phyloP scores from a whole-genome alignment of 345 rosid genomes.

The Triadica sebifera region DNA sequence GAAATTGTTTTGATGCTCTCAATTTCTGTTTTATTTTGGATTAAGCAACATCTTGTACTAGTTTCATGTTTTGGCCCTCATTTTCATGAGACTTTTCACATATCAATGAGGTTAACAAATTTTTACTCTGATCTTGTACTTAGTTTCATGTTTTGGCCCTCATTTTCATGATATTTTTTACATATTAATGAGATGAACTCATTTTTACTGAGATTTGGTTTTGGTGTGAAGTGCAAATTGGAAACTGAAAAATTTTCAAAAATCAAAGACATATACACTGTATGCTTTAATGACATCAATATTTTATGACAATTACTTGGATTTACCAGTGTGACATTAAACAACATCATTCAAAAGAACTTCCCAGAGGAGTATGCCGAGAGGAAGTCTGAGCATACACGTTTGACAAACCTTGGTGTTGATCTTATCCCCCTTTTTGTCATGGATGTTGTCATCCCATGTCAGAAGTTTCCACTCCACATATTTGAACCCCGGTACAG shows the following conservation, averaged over 20 bases:
- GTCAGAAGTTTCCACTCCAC: slow-evolving; percentile 81
- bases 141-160: neutral
- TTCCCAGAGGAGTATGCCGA: slow-evolving; percentile 89
- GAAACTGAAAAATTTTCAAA: neutral
- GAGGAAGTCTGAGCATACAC: slow-evolving; percentile 81
- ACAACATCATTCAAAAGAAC: slow-evolving; percentile 79
- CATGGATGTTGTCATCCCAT: slow-evolving; percentile 88
- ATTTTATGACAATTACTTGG: slow-evolving; percentile 17
- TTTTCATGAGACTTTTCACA: neutral
- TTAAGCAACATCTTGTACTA: neutral
- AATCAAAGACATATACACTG: neutral
- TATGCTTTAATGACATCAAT: neutral
- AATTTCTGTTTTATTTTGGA: neutral
- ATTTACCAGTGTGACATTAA: slow-evolving; percentile 70
- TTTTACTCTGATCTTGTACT: neutral
- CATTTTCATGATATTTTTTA: slow-evolving; percentile 7
- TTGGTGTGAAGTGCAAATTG: neutral
- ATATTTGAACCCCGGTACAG: slow-evolving; percentile 94
- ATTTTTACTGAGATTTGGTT: neutral
- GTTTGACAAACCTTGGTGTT: slow-evolving; percentile 67
- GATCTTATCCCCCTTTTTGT: slow-evolving; percentile 88
- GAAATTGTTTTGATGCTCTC: neutral
- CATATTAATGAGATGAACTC: neutral
- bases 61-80: neutral
- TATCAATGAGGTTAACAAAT: neutral